phyloP scores from a whole-genome alignment of 208 protist species.

The Leishmania mexicana region DNA sequence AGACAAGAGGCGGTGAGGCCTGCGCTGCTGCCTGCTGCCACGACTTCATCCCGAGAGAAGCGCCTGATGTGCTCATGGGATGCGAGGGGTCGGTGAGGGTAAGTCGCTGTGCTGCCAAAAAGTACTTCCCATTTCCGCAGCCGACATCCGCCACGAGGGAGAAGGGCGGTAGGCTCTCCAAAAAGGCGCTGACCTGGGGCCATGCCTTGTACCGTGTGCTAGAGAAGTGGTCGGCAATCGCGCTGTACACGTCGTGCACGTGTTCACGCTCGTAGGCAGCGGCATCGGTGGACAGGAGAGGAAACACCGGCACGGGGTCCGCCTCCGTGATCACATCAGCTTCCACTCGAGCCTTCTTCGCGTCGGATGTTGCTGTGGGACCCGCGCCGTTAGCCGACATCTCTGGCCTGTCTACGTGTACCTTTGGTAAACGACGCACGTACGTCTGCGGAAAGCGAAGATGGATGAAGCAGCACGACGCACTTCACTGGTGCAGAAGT shows the following conservation, averaged over 20 bases:
- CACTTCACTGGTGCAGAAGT: neutral
- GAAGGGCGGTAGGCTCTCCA: constrained; percentile 62
- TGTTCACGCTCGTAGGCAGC: constrained; percentile 61
- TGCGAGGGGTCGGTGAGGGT: neutral
- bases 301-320: neutral
- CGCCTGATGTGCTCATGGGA: neutral
- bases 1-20: neutral
- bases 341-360: constrained; percentile 5
- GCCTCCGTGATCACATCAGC: neutral
- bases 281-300: constrained; percentile 10
- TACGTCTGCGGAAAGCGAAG: neutral
- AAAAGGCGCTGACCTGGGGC: constrained; percentile 74
- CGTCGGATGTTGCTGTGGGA: neutral
- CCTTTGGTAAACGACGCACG: neutral
- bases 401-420: neutral
- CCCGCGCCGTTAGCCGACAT: neutral
- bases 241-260: constrained; percentile 86
- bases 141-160: constrained; percentile 80
- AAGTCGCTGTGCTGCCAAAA: constrained; percentile 35
- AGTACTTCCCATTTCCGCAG: constrained; percentile 92
- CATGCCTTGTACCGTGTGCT: constrained; percentile 89
- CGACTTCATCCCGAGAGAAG: neutral
- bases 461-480: neutral
- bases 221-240: constrained; percentile 86
- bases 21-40: constrained; percentile 1